Evolutionary conservation across 306 rosid species (phyloP), one percentile per base, ranked within the genome.

Genomic region (Ceratonia siliqua): DNA sequence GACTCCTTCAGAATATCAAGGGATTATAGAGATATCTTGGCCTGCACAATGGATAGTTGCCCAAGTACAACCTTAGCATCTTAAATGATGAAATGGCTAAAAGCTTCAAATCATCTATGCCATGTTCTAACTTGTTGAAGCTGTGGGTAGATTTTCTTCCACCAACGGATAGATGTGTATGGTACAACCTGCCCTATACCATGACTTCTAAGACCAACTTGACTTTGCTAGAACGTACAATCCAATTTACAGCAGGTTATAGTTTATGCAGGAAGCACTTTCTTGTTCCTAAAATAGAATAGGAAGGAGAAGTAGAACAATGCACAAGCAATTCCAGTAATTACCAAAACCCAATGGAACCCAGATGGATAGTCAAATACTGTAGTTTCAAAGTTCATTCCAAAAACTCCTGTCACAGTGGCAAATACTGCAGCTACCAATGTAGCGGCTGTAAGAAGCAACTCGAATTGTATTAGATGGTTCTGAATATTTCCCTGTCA

Each of bases 401-500:
- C 98, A 64, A 94, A 94, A 25, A 91, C 93, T 56, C 87, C 97
- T 2, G 98, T 68, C 66, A 94, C 92, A 2, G 93, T 27, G 18
- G 98, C 90, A 85, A 82, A 94, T 77, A 85, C 27, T 28, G 96
- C 75, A 57, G 99, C 95, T 68, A 86, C 73, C 86, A 94, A 86
- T 42, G 91, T 92, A 1, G 96, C 96, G 4, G 96, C 98, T 5
- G 91, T 94, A 49, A 94, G 93, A 63, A 94, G 96, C 88, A 94
- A 69, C 88, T 94, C 89, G 68, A 84, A 94, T 71, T 90, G 90
- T 81, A 94, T 92, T 55, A 94, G 92, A 58, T 83, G 92, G 87
- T 94, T 94, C 87, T 94, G 97, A 80, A 90, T 93, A 78, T 87
- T 94, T 28, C 91, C 97, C 99, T 94, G 91, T 59, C 79, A 70